Conservation (phyloP, 164 flowering plant species). For the Taxillus chinensis region DNA sequence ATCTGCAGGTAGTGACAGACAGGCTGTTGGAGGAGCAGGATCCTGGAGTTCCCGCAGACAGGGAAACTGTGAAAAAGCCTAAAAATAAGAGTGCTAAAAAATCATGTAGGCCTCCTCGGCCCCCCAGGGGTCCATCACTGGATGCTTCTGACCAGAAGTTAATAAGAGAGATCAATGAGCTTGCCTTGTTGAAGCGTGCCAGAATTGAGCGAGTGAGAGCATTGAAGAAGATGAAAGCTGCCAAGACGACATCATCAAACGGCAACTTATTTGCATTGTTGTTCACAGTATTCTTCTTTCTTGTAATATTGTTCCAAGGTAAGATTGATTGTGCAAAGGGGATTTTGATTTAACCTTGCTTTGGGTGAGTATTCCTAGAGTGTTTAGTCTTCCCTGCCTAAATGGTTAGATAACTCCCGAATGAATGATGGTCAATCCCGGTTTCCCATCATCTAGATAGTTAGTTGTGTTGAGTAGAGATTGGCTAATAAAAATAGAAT, state of each 20-base stretch:
- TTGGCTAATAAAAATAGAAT: too few relatives aligned
- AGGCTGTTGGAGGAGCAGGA: conserved; percentile 12
- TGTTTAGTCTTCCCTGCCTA: too few relatives aligned
- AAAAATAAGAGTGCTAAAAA: conserved; percentile 39
- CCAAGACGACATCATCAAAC: conserved; percentile 33
- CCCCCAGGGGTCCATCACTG: conserved; percentile 55
- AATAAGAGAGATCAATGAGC: conserved; percentile 50
- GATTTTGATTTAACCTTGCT: neutral
- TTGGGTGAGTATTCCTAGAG: too few relatives aligned
- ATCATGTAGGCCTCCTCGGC: conserved; percentile 60
- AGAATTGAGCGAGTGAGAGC: conserved; percentile 58
- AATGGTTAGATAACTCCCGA: too few relatives aligned
- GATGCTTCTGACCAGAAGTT: conserved; percentile 68
- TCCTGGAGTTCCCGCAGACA: conserved; percentile 13
- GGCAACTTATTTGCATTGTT: conserved; percentile 47
- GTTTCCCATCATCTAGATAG: too few relatives aligned
- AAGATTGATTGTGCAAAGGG: conserved; percentile 1
- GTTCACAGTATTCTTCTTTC: conserved; percentile 49
- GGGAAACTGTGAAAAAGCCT: conserved; percentile 30
- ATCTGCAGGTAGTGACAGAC: conserved; percentile 10
- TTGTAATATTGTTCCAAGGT: conserved; percentile 68
- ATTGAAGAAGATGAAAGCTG: conserved; percentile 54
- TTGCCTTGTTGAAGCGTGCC: conserved; percentile 67
- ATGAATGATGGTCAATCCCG: too few relatives aligned
- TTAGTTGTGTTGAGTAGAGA: too few relatives aligned